Evolutionary conservation across 2,329 filamentous ascomycete genomes (phyloP), one percentile per base, ranked within the genome.

Genomic region (Macrophomina tecta): DNA sequence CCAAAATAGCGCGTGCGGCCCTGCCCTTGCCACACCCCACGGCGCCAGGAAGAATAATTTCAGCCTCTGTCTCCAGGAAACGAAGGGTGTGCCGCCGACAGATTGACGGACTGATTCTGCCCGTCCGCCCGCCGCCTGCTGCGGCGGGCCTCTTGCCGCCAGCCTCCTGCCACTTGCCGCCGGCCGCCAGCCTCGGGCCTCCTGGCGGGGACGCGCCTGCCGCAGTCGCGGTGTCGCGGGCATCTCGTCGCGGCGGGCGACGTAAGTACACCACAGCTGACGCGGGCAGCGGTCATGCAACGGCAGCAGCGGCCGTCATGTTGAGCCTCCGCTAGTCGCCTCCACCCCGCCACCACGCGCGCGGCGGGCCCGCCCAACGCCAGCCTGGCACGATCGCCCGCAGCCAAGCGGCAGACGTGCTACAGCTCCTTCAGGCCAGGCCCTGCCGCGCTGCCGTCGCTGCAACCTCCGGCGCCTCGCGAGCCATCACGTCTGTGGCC

Each of bases 1-100:
- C 58, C 58, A 62, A 51, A 62, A 62, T 62, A 62, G 58, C 58
- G 58, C 56, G 40, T 38, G 36, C 36, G 6, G 36, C 36, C 18
- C 40, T 45, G 38, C 56, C 42, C 42, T 49, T 62, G 58, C 58
- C 58, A 61, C 56, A 34, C 56, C 53, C 53, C 53, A 56, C 53
- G 53, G 12, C 53, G 53, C 36, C 34, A n/a, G 11, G 42, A 45
- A 23, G 23, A 45, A 45, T 45, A 61, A 61, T 61, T 61, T 61
- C 40, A 34, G 42, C 55, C 36, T 40, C 49, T 23, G 23, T 36
- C 55, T 45, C 40, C 30, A 49, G 45, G 45, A 49, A 38, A 48
- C 42, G 49, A 34, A 48, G 9, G 11, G 16, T 6, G n/a, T 9
- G 58, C 32, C 42, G 32, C 18, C 42, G 42, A 40, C 38, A 55